Evolutionary conservation across 1,139 yeast genomes (phyloP), one percentile per base, ranked within the genome.

Genomic region (Chernovozyma aurita): DNA sequence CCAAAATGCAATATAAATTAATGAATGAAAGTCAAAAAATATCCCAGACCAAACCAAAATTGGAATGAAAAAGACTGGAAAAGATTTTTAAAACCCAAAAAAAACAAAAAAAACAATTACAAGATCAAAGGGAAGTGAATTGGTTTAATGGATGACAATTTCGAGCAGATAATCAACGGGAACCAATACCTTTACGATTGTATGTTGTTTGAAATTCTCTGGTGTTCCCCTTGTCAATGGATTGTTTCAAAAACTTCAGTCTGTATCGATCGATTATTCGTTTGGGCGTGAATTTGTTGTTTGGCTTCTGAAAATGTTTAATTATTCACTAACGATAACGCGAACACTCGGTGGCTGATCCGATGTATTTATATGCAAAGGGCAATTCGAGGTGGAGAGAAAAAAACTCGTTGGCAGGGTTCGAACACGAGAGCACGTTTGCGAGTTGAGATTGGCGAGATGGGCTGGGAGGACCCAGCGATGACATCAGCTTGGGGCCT

Each of bases 271-370:
- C 22, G 9, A 20, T 20, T 20, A 6, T 20, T 20, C 22, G 9
- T 6, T 20, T 20, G 22, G 22, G 22, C 9, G 9, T 9, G 8
- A 20, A 9, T 20, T 20, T 20, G 22, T 7, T 20, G 22, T 20
- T 7, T 20, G 22, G 9, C 9, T 9, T 7, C 22, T 20, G 22
- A 9, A 20, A 7, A 20, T 20, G 22, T 20, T 20, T 20, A 9
- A 7, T 20, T 20, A 9, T 20, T 20, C 18, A 13, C 9, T 26
- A 6, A 6, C 12, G 28, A 26, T 26, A 26, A 26, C 28, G 28
- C 28, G 28, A 26, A 26, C 6, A 7, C 28, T 26, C 12, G 28
- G 28, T 26, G 28, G 28, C 15, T 7, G 28, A 26, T 26, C 28
- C 12, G 18, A 14, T 26, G 28, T 26, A 26, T 26, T 26, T 26